Evolutionary conservation across 805 yeast species (phyloP), one percentile per base, ranked within the genome.

Genomic region (Zygosaccharomyces siamensis): DNA sequence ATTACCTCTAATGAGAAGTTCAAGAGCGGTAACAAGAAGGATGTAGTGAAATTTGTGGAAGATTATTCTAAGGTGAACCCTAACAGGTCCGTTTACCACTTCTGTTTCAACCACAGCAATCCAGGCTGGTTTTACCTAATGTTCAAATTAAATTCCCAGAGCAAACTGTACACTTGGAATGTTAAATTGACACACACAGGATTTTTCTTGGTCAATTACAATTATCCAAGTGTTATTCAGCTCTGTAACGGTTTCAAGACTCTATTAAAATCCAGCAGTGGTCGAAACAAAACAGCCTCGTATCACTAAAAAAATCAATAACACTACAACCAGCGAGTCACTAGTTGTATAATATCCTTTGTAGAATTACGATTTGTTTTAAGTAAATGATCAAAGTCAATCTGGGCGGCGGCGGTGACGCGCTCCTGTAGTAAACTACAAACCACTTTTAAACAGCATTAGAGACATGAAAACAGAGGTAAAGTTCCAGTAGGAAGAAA

Each of bases 211-310:
- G 83, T 81, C 64, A 83, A 83, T 12, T 87, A 86, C 62, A 78
- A 81, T 26, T 93, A 93, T 64, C 92, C 96, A n/a, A 89, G 86
- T 66, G 89, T 92, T 75, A 81, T 81, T 54, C 79, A 84, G 49
- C 76, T 93, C 60, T 86, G 96, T 72, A 93, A 93, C 62, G 99
- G 99, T 14, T 93, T 93, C 81, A 93, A 93, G 74, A 85, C 83
- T 12, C 54, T 75, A 46, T 55, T 75, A 51, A 73, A 69, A 52
- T 62, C 70, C 26, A 62, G 60, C 56, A 63, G 60, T 49, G 58
- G 57, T 36, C 54, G 53, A 45, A 52, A 47, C 38, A 50, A 44
- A 35, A 44, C 54, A 23, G 41, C 50, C 10, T 42, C 47, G 24
- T 51, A 42, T 30, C 47, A 39, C 24, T 36, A 32, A 23, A 21